A percentile compares a stretch with the other conserved stretches of the same genome.
Conservation (phyloP, 2,329 filamentous ascomycete species). For the Curvularia hawaiiensis region DNA sequence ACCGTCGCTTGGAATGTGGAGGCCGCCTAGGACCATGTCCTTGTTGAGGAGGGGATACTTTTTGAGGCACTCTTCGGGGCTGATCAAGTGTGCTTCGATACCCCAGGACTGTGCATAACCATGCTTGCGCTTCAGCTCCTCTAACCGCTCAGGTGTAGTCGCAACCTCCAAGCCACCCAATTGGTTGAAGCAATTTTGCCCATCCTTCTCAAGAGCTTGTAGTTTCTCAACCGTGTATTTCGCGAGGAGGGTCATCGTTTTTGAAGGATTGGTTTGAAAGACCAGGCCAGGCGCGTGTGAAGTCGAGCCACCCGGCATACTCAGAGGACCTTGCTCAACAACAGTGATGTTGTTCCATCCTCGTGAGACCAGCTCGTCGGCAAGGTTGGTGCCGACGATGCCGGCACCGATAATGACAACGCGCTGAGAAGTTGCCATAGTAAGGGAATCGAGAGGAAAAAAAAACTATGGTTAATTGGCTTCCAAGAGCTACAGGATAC, state of each 20-base stretch:
- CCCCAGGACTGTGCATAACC: slow-evolving; percentile 67
- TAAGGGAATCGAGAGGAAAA: slow-evolving; percentile 1
- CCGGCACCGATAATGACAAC: slow-evolving; percentile 61
- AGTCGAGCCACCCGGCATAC: slow-evolving; percentile 68
- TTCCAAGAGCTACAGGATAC: slow-evolving; percentile 1
- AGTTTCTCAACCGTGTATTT: slow-evolving; percentile 68
- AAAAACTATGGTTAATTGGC: slow-evolving; percentile 5
- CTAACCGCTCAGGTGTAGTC: slow-evolving; percentile 62
- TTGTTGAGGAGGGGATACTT: slow-evolving; percentile 62
- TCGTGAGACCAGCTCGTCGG: slow-evolving; percentile 65
- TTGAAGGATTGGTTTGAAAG: slow-evolving; percentile 65
- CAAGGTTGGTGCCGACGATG: slow-evolving; percentile 68
- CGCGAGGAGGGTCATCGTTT: slow-evolving; percentile 63
- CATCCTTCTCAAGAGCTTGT: slow-evolving; percentile 53
- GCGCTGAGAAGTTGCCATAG: slow-evolving; percentile 43
- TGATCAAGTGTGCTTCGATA: slow-evolving; percentile 60
- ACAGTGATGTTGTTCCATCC: slow-evolving; percentile 70
- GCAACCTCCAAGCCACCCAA: slow-evolving; percentile 68
- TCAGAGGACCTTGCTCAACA: slow-evolving; percentile 66
- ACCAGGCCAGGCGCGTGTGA: slow-evolving; percentile 69
- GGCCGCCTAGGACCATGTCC: slow-evolving; percentile 61
- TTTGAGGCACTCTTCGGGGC: slow-evolving; percentile 57
- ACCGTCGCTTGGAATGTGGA: slow-evolving; percentile 66
- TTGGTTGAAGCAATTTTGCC: slow-evolving; percentile 63
- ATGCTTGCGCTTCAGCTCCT: slow-evolving; percentile 67